phyloP scores from a whole-genome alignment of 2,329 filamentous ascomycete species.

The Sporothrix pallida region DNA sequence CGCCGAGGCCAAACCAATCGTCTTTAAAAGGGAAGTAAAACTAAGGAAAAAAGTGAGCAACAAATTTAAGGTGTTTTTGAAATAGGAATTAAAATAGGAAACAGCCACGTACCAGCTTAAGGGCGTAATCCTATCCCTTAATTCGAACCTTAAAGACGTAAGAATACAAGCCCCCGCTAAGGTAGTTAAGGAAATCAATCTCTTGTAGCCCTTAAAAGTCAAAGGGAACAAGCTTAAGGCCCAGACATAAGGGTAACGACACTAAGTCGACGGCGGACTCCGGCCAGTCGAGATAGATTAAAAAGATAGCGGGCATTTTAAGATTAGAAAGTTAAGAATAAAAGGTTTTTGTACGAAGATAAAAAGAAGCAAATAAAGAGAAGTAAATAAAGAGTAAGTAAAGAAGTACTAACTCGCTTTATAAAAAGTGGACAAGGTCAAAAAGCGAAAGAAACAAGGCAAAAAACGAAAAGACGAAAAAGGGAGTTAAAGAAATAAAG shows the following conservation, averaged over 20 bases:
- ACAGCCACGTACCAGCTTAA: conserved; percentile 1
- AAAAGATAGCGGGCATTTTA: background rate
- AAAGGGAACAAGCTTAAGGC: conserved; percentile 15
- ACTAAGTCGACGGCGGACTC: background rate
- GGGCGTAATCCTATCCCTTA: conserved; percentile 9
- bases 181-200: conserved; percentile 16
- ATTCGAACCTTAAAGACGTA: conserved; percentile 16
- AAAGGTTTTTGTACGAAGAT: background rate
- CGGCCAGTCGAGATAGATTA: background rate
- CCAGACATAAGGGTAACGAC: conserved; percentile 4
- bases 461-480: conserved; percentile 2
- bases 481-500: background rate
- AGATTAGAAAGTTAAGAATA: conserved; percentile 3
- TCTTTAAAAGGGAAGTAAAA: conserved; percentile 1
- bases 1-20: conserved; percentile 4
- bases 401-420: background rate
- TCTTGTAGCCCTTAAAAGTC: conserved; percentile 3
- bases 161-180: conserved; percentile 8
- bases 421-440: conserved; percentile 1
- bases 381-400: background rate
- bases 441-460: background rate
- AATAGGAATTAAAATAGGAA: background rate
- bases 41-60: background rate
- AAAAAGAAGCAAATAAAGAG: background rate
- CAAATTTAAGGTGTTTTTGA: background rate